These are phyloP conservation scores for Populus tremula DNA, from an alignment of 345 rosid species.

Conservation along the genomic window DNA sequence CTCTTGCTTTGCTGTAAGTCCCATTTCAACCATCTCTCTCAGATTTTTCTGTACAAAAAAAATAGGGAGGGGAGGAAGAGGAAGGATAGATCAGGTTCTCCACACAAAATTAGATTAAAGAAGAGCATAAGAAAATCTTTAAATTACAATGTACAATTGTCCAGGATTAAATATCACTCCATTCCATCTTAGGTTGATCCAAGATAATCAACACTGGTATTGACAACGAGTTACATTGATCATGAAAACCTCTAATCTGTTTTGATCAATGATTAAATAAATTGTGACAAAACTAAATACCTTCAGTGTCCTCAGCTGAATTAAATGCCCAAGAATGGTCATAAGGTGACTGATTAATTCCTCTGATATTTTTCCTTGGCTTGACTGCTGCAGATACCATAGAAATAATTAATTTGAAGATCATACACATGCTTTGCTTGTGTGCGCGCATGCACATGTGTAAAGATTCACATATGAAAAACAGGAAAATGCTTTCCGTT, in stretches of 20 bases:
- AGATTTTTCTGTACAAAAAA: slow-evolving; percentile 32
- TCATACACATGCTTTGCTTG: neutral
- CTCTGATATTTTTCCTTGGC: slow-evolving; percentile 42
- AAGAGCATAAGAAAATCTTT: neutral
- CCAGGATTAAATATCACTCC: neutral
- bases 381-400: slow-evolving; percentile 26
- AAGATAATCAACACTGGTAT: neutral
- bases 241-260: neutral
- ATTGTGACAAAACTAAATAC: slow-evolving; percentile 13
- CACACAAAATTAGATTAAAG: neutral
- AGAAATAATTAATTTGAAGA: neutral
- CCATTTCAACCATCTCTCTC: slow-evolving; percentile 37
- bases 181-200: neutral
- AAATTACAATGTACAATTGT: neutral
- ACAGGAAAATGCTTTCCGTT: neutral
- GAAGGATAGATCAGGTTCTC: neutral
- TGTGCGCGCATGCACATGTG: neutral
- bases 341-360: slow-evolving; percentile 39
- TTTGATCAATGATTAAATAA: too few relatives aligned
- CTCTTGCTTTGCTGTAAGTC: slow-evolving; percentile 35
- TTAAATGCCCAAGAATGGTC: slow-evolving; percentile 38
- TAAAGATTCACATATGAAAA: neutral
- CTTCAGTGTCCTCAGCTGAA: slow-evolving; percentile 47
- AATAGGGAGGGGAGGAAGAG: neutral
- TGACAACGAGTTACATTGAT: neutral